These are phyloP conservation scores for Fusarium sp. DNA, from an alignment of 2,329 filamentous ascomycete species.

Conservation along the genomic window DNA sequence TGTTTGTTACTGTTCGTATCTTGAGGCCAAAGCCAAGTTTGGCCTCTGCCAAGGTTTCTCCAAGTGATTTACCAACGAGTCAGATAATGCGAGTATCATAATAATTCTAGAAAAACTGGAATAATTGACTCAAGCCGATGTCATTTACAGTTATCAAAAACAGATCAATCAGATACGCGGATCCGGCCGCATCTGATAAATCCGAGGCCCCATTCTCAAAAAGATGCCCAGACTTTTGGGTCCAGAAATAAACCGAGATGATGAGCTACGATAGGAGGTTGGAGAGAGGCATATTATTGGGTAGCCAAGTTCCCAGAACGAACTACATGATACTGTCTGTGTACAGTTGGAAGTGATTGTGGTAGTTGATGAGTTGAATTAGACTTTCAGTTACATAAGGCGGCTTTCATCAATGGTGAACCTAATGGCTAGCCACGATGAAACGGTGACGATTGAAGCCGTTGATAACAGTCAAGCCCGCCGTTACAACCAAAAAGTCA, in stretches of 20 bases:
- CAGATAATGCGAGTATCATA: constrained; percentile 13
- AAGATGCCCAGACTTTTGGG: background rate
- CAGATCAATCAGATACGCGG: background rate
- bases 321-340: background rate
- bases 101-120: background rate
- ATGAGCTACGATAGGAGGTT: background rate
- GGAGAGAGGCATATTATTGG: background rate
- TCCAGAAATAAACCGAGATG: background rate
- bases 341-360: background rate
- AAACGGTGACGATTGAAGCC: background rate
- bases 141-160: background rate
- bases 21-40: constrained; percentile 2
- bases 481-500: background rate
- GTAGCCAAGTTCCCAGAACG: background rate
- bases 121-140: background rate
- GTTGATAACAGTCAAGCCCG: background rate
- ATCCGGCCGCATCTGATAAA: background rate
- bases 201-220: background rate
- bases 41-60: constrained; percentile 5
- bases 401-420: background rate
- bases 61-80: background rate
- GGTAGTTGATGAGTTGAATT: background rate
- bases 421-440: background rate
- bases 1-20: background rate
- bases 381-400: background rate